Conservation (phyloP, 164 flowering plant genomes). For the Stephania japonica region DNA sequence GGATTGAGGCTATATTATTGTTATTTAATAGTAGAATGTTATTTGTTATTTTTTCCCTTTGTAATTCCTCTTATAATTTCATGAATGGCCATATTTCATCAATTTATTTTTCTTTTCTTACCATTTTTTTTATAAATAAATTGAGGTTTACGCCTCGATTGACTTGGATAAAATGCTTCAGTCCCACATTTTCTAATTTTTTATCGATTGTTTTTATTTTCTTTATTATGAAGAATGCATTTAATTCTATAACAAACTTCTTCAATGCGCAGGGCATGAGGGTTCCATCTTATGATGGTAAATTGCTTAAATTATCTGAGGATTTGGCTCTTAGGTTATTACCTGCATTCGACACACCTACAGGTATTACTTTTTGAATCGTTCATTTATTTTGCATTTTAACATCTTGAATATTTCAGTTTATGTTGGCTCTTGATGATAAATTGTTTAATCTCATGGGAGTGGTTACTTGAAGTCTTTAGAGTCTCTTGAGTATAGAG, state of each 20-base stretch:
- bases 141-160: too few species aligned
- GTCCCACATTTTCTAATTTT: neutral
- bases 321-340: slow-evolving; percentile 79
- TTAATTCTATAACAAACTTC: neutral
- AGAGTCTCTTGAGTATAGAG: neutral
- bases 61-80: too few species aligned
- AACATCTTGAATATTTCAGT: neutral
- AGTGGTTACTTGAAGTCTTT: neutral
- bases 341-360: slow-evolving; percentile 98
- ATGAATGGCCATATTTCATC: too few species aligned
- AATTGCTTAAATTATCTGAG: slow-evolving; percentile 75
- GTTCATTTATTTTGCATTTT: neutral
- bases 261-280: slow-evolving; percentile 67
- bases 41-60: too few species aligned
- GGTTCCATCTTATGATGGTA: slow-evolving; percentile 70
- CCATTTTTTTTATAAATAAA: neutral
- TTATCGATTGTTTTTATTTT: neutral
- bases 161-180: neutral
- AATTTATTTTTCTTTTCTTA: neutral
- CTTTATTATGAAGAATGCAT: neutral
- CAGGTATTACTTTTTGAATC: slow-evolving; percentile 41
- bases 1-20: too few species aligned
- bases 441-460: neutral
- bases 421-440: neutral
- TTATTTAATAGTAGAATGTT: too few species aligned